Evolutionary conservation across 306 rosid species (phyloP).

Genomic region (Oemleria cerasiformis): DNA sequence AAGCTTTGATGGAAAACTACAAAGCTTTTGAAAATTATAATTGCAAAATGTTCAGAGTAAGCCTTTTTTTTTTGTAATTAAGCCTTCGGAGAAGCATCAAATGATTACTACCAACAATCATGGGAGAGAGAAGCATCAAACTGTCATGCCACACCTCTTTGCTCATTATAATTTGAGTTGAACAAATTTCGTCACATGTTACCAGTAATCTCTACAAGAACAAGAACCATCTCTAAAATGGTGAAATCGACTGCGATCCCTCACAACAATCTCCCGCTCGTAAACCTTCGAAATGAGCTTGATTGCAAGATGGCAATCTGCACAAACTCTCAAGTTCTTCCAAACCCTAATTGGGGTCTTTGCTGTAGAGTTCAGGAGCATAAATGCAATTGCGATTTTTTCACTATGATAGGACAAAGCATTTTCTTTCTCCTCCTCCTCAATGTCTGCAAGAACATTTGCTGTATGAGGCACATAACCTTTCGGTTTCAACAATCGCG

Average conservation of each 20-base stretch:
- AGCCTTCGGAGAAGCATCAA: too few species aligned
- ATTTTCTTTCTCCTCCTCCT: conserved; percentile 47
- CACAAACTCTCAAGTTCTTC: conserved; percentile 47
- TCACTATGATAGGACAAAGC: conserved; percentile 42
- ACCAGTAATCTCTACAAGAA: conserved; percentile 50
- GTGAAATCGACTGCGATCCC: conserved; percentile 49
- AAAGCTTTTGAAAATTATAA: too few species aligned
- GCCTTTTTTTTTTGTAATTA: too few species aligned
- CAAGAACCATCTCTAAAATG: conserved; percentile 38
- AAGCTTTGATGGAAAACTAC: too few species aligned
- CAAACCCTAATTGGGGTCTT: conserved; percentile 30
- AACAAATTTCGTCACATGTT: neutral
- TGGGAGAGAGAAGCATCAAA: neutral
- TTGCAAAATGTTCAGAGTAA: too few species aligned
- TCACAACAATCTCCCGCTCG: conserved; percentile 32
- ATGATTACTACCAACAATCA: neutral
- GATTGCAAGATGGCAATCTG: conserved; percentile 40
- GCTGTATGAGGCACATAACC: conserved; percentile 38
- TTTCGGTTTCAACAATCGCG: conserved; percentile 28
- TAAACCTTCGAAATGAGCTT: conserved; percentile 42
- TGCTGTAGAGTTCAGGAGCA: conserved; percentile 29
- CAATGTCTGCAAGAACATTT: conserved; percentile 43
- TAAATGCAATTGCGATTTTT: conserved; percentile 43
- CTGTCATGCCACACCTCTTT: neutral
- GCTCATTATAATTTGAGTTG: neutral